A percentile compares a stretch with the other conserved stretches of the same genome.
These are phyloP conservation scores for Eucalyptus virginea DNA, from an alignment of 345 rosid genomes.

Conservation along the genomic window DNA sequence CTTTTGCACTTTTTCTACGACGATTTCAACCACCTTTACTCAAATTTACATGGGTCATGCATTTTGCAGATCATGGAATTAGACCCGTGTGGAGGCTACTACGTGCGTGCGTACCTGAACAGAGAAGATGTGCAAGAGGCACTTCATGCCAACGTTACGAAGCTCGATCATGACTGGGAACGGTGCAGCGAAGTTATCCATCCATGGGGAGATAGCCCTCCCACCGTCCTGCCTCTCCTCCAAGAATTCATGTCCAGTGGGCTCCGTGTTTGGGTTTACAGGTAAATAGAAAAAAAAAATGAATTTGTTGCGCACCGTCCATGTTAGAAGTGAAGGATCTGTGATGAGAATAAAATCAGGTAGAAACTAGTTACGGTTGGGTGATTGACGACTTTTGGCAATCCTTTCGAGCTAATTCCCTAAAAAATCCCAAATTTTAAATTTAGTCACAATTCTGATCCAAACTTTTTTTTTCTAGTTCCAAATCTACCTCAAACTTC, in stretches of 20 bases:
- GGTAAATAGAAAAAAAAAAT: constrained; percentile 2
- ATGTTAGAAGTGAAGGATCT: not conserved
- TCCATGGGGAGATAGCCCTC: constrained; percentile 47
- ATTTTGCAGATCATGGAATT: constrained; percentile 24
- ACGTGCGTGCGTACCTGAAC: constrained; percentile 54
- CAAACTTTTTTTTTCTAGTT: too few relatives aligned
- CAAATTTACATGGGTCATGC: not conserved
- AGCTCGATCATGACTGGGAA: constrained; percentile 49
- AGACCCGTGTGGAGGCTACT: constrained; percentile 57
- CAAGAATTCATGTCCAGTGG: constrained; percentile 38
- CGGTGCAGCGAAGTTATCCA: constrained; percentile 39
- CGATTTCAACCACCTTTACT: too few relatives aligned
- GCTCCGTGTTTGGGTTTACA: constrained; percentile 69
- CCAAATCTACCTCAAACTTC: too few relatives aligned
- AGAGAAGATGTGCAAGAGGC: constrained; percentile 61
- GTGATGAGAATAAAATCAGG: not conserved
- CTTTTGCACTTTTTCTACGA: not conserved
- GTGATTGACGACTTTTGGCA: not conserved
- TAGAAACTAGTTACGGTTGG: not conserved
- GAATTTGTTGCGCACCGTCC: constrained; percentile 5
- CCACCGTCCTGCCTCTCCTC: constrained; percentile 51
- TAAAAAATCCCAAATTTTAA: too few relatives aligned
- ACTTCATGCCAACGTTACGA: constrained; percentile 77
- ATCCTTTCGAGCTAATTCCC: too few relatives aligned
- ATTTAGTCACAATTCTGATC: too few relatives aligned